phyloP scores from a whole-genome alignment of 2,329 filamentous ascomycete genomes.

The Beauveria varroae region DNA sequence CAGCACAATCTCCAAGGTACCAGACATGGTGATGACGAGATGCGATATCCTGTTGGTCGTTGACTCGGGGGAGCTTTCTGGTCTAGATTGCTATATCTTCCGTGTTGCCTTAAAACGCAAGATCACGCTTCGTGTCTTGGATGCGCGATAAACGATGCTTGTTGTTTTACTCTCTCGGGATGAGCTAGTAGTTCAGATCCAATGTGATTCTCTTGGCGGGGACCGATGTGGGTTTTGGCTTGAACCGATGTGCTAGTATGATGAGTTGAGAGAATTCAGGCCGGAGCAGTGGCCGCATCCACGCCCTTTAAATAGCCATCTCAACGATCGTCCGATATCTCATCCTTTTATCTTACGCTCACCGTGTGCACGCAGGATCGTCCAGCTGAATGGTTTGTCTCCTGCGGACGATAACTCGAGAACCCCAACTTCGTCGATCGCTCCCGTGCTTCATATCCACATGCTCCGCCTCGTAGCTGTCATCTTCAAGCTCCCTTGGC shows the following conservation, averaged over 20 bases:
- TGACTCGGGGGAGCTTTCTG: background rate
- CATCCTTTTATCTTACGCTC: background rate
- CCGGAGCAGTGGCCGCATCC: background rate
- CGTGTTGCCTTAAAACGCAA: background rate
- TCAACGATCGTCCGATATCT: background rate
- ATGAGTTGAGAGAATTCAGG: background rate
- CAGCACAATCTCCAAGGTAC: constrained; percentile 51
- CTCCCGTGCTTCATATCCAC: constrained; percentile 8
- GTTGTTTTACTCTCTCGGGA: background rate
- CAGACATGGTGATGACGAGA: constrained; percentile 10
- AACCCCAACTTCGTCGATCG: background rate
- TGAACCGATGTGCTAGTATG: background rate
- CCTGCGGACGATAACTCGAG: background rate
- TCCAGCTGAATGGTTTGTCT: background rate
- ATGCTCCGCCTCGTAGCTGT: constrained; percentile 8
- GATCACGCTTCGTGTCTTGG: background rate
- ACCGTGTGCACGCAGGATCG: background rate
- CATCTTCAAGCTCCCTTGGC: background rate
- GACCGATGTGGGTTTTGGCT: constrained; percentile 7
- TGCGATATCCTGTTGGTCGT: background rate
- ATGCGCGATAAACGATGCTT: background rate
- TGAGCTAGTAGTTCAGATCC: background rate
- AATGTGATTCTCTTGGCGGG: constrained; percentile 1
- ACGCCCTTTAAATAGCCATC: background rate
- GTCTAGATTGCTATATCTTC: background rate